phyloP scores from a whole-genome alignment of 139 green algal species.

The Dunaliella sp. region DNA sequence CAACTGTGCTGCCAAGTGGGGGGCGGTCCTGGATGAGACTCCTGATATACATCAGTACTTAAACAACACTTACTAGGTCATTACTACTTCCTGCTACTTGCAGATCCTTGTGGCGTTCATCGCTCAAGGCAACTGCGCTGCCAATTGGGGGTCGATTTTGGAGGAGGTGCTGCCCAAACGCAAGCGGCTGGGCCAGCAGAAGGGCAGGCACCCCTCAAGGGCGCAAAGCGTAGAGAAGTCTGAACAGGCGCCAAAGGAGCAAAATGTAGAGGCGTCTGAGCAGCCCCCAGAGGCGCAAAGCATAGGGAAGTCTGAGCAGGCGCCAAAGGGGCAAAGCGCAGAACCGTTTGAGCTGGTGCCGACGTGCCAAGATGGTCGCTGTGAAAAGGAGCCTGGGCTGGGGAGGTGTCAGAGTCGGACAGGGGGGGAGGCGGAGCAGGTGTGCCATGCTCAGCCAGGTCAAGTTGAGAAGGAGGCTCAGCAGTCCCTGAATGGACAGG shows the following conservation, averaged over 20 bases:
- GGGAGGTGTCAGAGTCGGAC: too few relatives aligned
- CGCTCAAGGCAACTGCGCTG: not conserved
- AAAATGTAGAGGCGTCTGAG: not conserved
- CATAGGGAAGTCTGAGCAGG: not conserved
- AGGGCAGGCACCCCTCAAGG: not conserved
- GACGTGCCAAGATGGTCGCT: too few relatives aligned
- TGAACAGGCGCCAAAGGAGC: not conserved
- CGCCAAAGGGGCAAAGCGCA: not conserved
- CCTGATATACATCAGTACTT: not conserved
- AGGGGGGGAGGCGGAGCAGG: too few relatives aligned
- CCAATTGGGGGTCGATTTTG: conserved; percentile 39
- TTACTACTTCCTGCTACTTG: too few relatives aligned
- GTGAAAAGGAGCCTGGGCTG: not conserved
- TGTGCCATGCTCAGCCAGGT: not conserved
- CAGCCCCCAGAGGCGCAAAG: not conserved
- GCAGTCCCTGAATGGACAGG: not conserved
- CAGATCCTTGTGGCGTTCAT: conserved; percentile 32
- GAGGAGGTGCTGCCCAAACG: conserved; percentile 39
- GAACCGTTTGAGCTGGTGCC: not conserved
- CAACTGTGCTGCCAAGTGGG: not conserved
- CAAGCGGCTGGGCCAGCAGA: conserved; percentile 28
- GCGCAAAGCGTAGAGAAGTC: not conserved
- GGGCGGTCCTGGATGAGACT: not conserved
- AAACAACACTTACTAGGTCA: conserved; percentile 15
- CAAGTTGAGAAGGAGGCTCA: not conserved